phyloP scores from a whole-genome alignment of 768 basidiomycete genomes.

The Trametes coccinea region DNA sequence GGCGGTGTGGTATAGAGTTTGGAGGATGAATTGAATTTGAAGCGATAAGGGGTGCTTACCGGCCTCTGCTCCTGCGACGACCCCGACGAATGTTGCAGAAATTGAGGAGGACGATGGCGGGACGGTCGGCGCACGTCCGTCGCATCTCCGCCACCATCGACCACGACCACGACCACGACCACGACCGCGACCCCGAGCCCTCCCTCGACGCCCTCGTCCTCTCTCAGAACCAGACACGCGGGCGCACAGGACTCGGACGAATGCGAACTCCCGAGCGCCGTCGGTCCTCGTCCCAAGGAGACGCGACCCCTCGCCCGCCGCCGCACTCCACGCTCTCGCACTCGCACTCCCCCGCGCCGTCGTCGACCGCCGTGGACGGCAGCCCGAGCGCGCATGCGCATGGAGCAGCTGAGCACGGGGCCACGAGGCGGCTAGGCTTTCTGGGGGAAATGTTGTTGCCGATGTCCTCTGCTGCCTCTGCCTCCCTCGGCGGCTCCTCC shows the following conservation, averaged over 20 bases:
- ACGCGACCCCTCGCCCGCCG: slow-evolving; percentile 16
- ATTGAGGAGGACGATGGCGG: too few species aligned
- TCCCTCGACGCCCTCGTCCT: neutral
- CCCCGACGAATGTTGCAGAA: too few species aligned
- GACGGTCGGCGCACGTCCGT: too few species aligned
- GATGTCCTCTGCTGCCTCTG: slow-evolving; percentile 4
- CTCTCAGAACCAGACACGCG: neutral
- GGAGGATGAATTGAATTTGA: too few species aligned
- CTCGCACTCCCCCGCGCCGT: neutral
- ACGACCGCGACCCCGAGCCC: neutral
- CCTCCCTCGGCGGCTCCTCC: neutral
- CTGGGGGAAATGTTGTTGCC: slow-evolving; percentile 16
- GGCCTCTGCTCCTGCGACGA: too few species aligned
- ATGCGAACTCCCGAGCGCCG: slow-evolving; percentile 12
- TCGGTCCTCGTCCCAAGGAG: slow-evolving; percentile 22
- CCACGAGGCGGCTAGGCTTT: slow-evolving; percentile 22
- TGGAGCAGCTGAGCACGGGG: slow-evolving; percentile 1
- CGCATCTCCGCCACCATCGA: too few species aligned
- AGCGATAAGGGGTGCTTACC: too few species aligned
- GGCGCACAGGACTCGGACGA: neutral
- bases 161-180: neutral
- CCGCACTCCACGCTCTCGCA: slow-evolving; percentile 1
- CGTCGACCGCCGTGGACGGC: neutral
- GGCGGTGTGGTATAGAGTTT: too few species aligned
- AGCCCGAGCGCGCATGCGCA: slow-evolving; percentile 3